Base-by-base conservation (phyloP, 1,284 basidiomycete genomes). In the Moniliella sp. region DNA sequence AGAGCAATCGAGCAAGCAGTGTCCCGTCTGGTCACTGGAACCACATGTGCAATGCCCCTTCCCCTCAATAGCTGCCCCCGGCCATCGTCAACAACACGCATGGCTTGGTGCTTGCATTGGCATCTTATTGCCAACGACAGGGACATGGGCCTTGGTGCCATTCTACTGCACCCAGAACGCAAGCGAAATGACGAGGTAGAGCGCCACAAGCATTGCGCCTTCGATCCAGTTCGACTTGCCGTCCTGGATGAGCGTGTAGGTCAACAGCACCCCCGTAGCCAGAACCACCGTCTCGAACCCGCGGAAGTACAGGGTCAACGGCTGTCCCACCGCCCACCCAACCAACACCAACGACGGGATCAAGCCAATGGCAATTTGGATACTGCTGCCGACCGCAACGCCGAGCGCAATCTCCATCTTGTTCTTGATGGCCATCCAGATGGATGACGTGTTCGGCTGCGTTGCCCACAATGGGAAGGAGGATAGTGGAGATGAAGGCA, bases 381-480 rank as follows among this genome's bases (percentile, higher is more conserved):
- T 72, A 73, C 31, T 80, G 65, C 57, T 78, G 9, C 84, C 80
- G 70, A 93, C 76, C 35, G 78, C 79, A 39, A 93, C 80, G 2
- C 75, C 75, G 41, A 91, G 79, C 1, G 43, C 41, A 33, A 59
- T 55, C 25, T 59, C 56, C 54, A 59, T 56, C 36, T 57, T 57
- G 50, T 46, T 43, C 39, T 57, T 57, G 25, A 35, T 33, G 7
- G 49, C 56, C 45, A 49, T 53, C 37, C 50, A 51, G 18, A 56
- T 46, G 9, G 50, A 47, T 4, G 15, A 54, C 39, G 34, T 59
- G 56, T 36, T 59, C 56, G 7, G 56, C 54, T 27, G 65, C 66
- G 45, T 82, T 84, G 27, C 78, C 78, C 30, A 82, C 78, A 18
- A 69, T 62, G 12, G 84, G 86, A 9, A 93, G 67, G 9, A 93